A percentile compares a stretch with the other conserved stretches of the same genome.
These are phyloP conservation scores for Paramarasmius palmivorus DNA, from an alignment of 1,284 basidiomycete genomes.

Conservation along the genomic window DNA sequence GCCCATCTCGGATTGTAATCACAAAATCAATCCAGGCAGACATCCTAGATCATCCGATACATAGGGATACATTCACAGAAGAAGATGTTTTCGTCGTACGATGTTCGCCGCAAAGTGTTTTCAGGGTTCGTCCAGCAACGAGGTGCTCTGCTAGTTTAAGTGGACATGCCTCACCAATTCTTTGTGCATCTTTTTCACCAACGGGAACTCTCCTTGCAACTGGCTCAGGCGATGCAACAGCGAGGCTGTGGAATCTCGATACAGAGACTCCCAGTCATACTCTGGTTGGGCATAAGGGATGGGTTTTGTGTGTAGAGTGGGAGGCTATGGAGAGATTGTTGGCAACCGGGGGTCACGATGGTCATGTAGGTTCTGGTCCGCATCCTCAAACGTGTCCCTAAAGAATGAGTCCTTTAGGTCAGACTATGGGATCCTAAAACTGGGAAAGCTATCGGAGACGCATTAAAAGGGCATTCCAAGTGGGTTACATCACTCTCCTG, in stretches of 20 bases:
- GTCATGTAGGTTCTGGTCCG: conserved; percentile 59
- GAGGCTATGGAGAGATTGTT: conserved; percentile 88
- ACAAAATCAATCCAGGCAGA: conserved; percentile 80
- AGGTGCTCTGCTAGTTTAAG: conserved; percentile 91
- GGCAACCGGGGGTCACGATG: conserved; percentile 91
- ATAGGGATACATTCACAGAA: conserved; percentile 62
- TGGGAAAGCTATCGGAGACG: conserved; percentile 83
- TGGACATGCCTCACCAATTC: conserved; percentile 92
- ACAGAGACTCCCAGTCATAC: conserved; percentile 92
- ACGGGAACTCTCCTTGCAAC: conserved; percentile 91
- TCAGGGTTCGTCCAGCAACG: conserved; percentile 91
- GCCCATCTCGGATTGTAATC: conserved; percentile 78
- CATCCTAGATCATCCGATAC: conserved; percentile 68
- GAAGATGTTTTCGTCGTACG: conserved; percentile 88
- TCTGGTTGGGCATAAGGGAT: conserved; percentile 87
- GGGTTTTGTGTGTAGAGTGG: conserved; percentile 98
- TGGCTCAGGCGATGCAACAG: conserved; percentile 93
- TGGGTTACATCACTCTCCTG: conserved; percentile 97
- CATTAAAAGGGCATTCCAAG: conserved; percentile 90
- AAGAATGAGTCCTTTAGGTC: conserved; percentile 41
- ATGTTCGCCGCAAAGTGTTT: conserved; percentile 95
- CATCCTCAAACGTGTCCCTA: conserved; percentile 1
- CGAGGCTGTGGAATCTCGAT: conserved; percentile 92
- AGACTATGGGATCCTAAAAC: conserved; percentile 90
- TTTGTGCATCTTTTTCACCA: conserved; percentile 95